Conservation (phyloP, 768 basidiomycete species). For the Suillus luteus region DNA sequence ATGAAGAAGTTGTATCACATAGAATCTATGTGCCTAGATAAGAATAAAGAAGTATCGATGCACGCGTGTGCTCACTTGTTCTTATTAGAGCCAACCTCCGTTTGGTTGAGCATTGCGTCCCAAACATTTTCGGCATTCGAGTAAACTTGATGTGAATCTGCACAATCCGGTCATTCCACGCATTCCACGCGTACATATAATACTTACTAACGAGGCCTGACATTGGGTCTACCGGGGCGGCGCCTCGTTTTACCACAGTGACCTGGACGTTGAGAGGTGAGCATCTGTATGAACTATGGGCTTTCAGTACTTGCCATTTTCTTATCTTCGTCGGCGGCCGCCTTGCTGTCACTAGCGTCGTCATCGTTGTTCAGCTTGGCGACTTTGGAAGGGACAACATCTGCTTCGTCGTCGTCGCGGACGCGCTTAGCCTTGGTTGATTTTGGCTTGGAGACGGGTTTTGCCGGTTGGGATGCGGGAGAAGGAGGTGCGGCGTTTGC, state of each 20-base stretch:
- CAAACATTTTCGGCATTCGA: slow-evolving; percentile 43
- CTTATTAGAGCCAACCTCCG: slow-evolving; percentile 46
- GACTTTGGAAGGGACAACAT: slow-evolving; percentile 20
- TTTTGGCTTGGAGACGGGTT: slow-evolving; percentile 30
- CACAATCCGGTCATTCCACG: background rate
- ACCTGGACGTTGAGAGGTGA: slow-evolving; percentile 35
- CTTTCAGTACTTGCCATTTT: slow-evolving; percentile 43
- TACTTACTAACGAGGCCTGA: slow-evolving; percentile 49
- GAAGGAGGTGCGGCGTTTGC: slow-evolving; percentile 24
- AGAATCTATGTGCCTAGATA: slow-evolving; percentile 42
- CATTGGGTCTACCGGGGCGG: slow-evolving; percentile 54
- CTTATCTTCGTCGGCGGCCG: slow-evolving; percentile 22
- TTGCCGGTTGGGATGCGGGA: slow-evolving; percentile 17
- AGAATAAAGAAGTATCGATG: background rate
- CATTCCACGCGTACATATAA: slow-evolving; percentile 1
- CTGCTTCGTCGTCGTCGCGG: slow-evolving; percentile 15
- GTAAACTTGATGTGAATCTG: slow-evolving; percentile 57
- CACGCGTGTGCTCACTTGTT: slow-evolving; percentile 46
- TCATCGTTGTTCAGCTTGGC: slow-evolving; percentile 26
- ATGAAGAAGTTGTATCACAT: slow-evolving; percentile 59
- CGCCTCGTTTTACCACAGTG: slow-evolving; percentile 52
- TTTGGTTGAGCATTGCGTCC: slow-evolving; percentile 68
- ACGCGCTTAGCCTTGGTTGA: slow-evolving; percentile 28
- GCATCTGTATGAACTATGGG: background rate
- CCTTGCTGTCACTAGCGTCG: slow-evolving; percentile 28